phyloP scores from a whole-genome alignment of 1,284 basidiomycete genomes.

The Exobasidium cylindrosporum region DNA sequence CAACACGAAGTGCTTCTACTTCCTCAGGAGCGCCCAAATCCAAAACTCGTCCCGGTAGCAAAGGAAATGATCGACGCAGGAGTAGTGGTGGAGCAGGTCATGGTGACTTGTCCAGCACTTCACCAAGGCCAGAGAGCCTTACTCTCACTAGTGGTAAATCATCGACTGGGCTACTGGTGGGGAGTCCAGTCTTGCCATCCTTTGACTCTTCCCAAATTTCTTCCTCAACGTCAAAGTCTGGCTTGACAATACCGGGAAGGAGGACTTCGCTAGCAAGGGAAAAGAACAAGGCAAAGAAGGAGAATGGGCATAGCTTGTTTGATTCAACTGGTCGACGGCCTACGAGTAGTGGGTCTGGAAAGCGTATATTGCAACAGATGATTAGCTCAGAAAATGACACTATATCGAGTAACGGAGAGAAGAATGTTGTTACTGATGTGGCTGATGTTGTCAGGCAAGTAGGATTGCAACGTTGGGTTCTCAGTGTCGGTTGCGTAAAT shows the following conservation, averaged over 20 bases:
- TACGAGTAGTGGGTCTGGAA: background rate
- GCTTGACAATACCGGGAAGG: background rate
- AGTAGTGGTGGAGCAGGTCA: background rate
- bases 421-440: background rate
- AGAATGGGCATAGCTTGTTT: background rate
- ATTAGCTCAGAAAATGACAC: too few relatives aligned
- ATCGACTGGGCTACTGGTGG: background rate
- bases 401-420: background rate
- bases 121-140: background rate
- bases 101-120: background rate
- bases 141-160: background rate
- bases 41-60: background rate
- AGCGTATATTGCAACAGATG: too few relatives aligned
- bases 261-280: background rate
- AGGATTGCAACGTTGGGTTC: conserved; percentile 46
- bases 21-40: too few relatives aligned
- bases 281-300: background rate
- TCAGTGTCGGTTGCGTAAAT: conserved; percentile 51
- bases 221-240: background rate
- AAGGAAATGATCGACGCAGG: background rate
- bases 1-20: background rate
- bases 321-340: background rate
- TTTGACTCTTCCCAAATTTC: background rate
- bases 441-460: background rate
- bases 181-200: background rate